Evolutionary conservation across 2,329 filamentous ascomycete genomes (phyloP), one percentile per base, ranked within the genome.

Genomic region (Penicillium sp.): DNA sequence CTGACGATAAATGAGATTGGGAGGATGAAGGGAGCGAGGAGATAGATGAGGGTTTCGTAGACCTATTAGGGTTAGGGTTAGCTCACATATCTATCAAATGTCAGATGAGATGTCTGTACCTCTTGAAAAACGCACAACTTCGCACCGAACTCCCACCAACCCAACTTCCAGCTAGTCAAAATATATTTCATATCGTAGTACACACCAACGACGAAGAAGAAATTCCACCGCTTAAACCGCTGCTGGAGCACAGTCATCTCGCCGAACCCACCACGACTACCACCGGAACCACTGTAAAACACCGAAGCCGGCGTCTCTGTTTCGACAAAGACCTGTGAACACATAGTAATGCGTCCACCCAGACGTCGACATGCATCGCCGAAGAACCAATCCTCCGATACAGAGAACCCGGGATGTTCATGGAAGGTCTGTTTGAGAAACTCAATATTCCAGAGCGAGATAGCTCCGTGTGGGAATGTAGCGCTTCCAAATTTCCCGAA

Each of bases 161-260:
- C 78, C 8, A 82, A 68, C 52, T 76, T 77, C 79, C 79, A 82
- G 55, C 69, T 74, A 11, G 65, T 66, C 1, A 81, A 52, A 17
- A 82, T 76, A 51, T 82, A 81, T 4, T 65, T 61, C 60, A 79
- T 65, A 59, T 81, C 77, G 61, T 80, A 77, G 63, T 71, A 80
- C 64, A 81, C 72, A 14, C 79, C 74, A 38, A 77, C 77, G 2
- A 80, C 75, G 50, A 80, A 78, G 67, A 82, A 81, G 66, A 81
- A 81, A 47, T 81, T 81, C 79, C 79, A 81, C 14, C 79, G 68
- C 48, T 73, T 72, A 61, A 82, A 81, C 1, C 79, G 70, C 62
- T 82, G 79, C 55, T 75, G 75, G 66, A 77, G 80, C n/a, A 82
- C 74, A 0, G 79, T 81, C 77, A 79, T 81, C 61, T 82, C 79